Evolutionary conservation across 176 grass and related monocot species (phyloP).

Genomic region (Phragmites australis): DNA sequence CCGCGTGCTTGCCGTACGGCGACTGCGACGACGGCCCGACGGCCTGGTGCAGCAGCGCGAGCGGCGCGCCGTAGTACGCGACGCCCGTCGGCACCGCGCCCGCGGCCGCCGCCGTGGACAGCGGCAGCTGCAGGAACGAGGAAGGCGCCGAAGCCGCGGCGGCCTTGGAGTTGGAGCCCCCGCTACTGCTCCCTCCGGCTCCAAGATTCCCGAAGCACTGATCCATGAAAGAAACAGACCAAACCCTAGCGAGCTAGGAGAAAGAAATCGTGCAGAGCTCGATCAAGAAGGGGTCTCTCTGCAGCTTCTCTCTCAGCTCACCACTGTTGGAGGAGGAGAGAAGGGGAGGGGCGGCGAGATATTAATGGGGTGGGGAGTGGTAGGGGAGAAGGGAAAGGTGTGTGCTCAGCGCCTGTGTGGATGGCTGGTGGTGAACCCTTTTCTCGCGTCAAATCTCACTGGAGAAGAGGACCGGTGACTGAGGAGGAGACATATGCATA

Average conservation of each 20-base stretch:
- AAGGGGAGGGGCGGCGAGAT: not conserved
- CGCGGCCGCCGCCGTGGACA: conserved; percentile 35
- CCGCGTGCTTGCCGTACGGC: conserved; percentile 38
- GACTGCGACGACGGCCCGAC: conserved; percentile 26
- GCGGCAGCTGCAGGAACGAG: conserved; percentile 74
- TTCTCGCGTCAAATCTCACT: conserved; percentile 89
- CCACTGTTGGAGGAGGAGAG: conserved; percentile 29
- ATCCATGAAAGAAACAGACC: conserved; percentile 23
- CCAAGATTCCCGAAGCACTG: conserved; percentile 59
- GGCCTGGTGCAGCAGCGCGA: conserved; percentile 55
- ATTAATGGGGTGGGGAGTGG: conserved; percentile 13
- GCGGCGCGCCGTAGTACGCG: conserved; percentile 48
- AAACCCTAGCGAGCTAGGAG: conserved; percentile 3
- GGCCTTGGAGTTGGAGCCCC: conserved; percentile 40
- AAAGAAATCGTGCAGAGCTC: not conserved
- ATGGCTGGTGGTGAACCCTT: conserved; percentile 77
- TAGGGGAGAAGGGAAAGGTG: conserved; percentile 33
- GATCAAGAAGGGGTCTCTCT: not conserved
- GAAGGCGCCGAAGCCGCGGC: conserved; percentile 28
- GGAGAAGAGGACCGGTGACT: not conserved
- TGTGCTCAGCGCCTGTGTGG: conserved; percentile 33
- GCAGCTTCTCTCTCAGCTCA: not conserved
- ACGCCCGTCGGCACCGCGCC: conserved; percentile 20
- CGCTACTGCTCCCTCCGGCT: conserved; percentile 37
- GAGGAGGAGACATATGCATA: not conserved